Base-by-base conservation (phyloP, 2,329 filamentous ascomycete species). In the Lasiodiplodia citricola region DNA sequence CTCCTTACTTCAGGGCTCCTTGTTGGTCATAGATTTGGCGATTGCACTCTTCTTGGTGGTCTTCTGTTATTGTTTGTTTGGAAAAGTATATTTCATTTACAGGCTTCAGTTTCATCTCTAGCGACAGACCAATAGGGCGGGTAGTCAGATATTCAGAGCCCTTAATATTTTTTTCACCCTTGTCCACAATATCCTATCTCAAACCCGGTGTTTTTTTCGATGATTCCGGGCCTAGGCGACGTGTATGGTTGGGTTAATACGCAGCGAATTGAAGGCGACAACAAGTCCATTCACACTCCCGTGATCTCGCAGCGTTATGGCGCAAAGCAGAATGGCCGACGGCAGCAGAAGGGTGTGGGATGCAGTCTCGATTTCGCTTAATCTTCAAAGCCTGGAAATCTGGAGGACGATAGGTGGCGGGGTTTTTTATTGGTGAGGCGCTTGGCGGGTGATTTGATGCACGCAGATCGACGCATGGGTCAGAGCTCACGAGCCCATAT, bases 381-480 rank as follows among this genome's bases (percentile, higher is more conserved):
- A 7, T 8, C 21, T 23, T 38, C 51, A 28, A 21, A 18, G 52
- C 31, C 23, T 57, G 35, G 55, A 13, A 11, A 57, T 57, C 25
- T 56, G 4, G 28, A 23, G 18, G 6, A n/a, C 7, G 14, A 37
- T 56, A 16, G 55, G 55, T 38, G 55, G 55, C 55, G 55, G 55
- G 14, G 55, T 7, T 6, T 23, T 41, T 25, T 21, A 57, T 23
- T 57, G 31, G 54, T 13, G 31, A 37, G 31, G 31, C 31, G 25
- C 31, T 38, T 57, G 55, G 31, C 31, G 55, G 55, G 55, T 57
- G 52, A 35, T 56, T 60, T 44, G 56, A 60, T 47, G 31, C 38
- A 38, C 56, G 56, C 37, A 21, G 56, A 60, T 60, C 56, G 21
- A 28, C 56, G 11, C 56, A 60, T 60, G 56, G 58, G 41, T 23